phyloP scores from a whole-genome alignment of 208 protist genomes.

The Trypanosoma cruzi region DNA sequence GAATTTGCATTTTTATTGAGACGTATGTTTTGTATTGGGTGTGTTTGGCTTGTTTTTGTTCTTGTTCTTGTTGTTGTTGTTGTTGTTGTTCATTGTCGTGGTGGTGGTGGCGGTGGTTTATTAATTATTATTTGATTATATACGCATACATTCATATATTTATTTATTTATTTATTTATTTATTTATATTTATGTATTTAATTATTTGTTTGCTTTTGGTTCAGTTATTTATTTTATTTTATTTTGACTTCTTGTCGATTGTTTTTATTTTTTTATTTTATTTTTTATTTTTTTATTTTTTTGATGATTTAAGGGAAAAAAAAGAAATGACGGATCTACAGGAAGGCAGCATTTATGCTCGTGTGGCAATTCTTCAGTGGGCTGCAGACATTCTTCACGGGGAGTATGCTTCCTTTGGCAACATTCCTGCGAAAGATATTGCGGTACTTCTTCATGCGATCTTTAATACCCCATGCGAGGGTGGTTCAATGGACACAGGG shows the following conservation, averaged over 20 bases:
- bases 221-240: slow-evolving; percentile 6
- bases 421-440: slow-evolving; percentile 60
- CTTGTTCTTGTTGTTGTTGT: too few species aligned
- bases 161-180: slow-evolving; percentile 9
- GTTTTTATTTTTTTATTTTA: slow-evolving; percentile 13
- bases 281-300: slow-evolving; percentile 14
- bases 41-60: too few species aligned
- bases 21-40: too few species aligned
- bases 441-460: slow-evolving; percentile 76
- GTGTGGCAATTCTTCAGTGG: slow-evolving; percentile 65
- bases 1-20: too few species aligned
- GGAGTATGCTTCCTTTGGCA: slow-evolving; percentile 44
- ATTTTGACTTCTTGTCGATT: slow-evolving; percentile 11
- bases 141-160: too few species aligned
- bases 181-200: slow-evolving; percentile 13
- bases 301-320: not conserved
- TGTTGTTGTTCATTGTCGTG: too few species aligned
- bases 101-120: too few species aligned
- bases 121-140: too few species aligned
- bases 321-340: slow-evolving; percentile 6
- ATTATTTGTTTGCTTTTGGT: not conserved
- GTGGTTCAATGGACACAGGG: not conserved
- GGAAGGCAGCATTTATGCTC: slow-evolving; percentile 42
- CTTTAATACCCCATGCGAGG: slow-evolving; percentile 20
- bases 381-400: slow-evolving; percentile 45